Conservation (phyloP, 1,139 yeast species). For the Eremothecium sinecaudum region DNA sequence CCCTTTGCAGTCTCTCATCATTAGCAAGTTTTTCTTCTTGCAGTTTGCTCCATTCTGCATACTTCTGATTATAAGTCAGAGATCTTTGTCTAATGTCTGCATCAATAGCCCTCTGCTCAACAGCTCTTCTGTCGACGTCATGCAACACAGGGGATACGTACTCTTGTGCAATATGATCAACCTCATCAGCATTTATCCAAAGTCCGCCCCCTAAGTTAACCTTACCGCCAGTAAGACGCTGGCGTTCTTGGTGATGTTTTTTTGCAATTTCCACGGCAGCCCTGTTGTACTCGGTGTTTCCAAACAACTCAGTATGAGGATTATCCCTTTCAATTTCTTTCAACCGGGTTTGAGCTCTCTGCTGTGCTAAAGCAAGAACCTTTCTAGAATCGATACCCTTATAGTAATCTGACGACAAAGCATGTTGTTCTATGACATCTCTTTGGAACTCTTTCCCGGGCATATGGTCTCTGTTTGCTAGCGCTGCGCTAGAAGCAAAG, state of each 20-base stretch:
- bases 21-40: slow-evolving; percentile 18
- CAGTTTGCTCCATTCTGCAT: slow-evolving; percentile 17
- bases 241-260: slow-evolving; percentile 29
- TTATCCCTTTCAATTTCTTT: slow-evolving; percentile 34
- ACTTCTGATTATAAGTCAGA: slow-evolving; percentile 32
- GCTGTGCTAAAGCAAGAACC: slow-evolving; percentile 53
- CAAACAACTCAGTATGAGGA: slow-evolving; percentile 31
- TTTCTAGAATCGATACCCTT: slow-evolving; percentile 33
- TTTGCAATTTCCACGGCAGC: slow-evolving; percentile 61
- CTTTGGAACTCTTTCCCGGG: slow-evolving; percentile 14
- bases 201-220: slow-evolving; percentile 86
- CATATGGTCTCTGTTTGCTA: slow-evolving; percentile 36
- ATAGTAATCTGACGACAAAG: slow-evolving; percentile 17
- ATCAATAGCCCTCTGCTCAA: slow-evolving; percentile 61
- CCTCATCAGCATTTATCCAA: slow-evolving; percentile 63
- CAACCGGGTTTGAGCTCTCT: slow-evolving; percentile 48
- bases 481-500: slow-evolving; percentile 41
- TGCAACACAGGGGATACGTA: slow-evolving; percentile 78
- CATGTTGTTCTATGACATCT: slow-evolving; percentile 13
- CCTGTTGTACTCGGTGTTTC: slow-evolving; percentile 34
- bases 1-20: slow-evolving; percentile 19
- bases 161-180: slow-evolving; percentile 71
- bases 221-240: slow-evolving; percentile 14
- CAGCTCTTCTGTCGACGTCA: slow-evolving; percentile 65
- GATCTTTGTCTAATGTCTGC: slow-evolving; percentile 46